Conservation (phyloP, 2,329 filamentous ascomycete genomes). For the Aspergillus caelatus region DNA sequence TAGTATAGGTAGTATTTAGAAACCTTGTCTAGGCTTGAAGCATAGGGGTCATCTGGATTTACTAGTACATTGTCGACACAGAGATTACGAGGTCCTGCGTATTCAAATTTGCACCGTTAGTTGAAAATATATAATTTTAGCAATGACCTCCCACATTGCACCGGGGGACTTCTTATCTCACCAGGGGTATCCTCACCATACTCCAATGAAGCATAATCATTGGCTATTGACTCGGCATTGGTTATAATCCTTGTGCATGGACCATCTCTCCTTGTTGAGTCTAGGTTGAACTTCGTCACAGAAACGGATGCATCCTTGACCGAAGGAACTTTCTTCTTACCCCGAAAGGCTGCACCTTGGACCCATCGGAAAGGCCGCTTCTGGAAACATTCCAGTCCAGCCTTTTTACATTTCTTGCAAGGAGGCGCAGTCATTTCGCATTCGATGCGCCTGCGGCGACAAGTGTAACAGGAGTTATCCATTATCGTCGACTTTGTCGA, state of each 20-base stretch:
- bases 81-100: not conserved
- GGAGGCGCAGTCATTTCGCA: conserved; percentile 31
- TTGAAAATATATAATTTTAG: not conserved
- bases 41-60: not conserved
- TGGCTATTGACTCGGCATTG: not conserved
- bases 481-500: not conserved
- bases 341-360: conserved; percentile 34
- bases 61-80: not conserved
- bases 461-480: conserved; percentile 11
- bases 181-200: not conserved
- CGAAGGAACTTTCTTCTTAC: conserved; percentile 20
- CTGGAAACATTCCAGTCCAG: conserved; percentile 35
- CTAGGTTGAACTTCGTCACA: not conserved
- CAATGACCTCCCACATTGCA: not conserved
- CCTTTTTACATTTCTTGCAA: conserved; percentile 37
- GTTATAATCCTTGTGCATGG: not conserved
- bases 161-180: not conserved
- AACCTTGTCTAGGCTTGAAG: conserved; percentile 14
- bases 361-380: conserved; percentile 38
- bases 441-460: conserved; percentile 36
- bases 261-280: not conserved
- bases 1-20: conserved; percentile 38
- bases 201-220: not conserved
- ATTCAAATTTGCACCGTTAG: no score
- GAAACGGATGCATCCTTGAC: not conserved